These are phyloP conservation scores for Cicer bijugum DNA, from an alignment of 306 rosid genomes.

Conservation along the genomic window DNA sequence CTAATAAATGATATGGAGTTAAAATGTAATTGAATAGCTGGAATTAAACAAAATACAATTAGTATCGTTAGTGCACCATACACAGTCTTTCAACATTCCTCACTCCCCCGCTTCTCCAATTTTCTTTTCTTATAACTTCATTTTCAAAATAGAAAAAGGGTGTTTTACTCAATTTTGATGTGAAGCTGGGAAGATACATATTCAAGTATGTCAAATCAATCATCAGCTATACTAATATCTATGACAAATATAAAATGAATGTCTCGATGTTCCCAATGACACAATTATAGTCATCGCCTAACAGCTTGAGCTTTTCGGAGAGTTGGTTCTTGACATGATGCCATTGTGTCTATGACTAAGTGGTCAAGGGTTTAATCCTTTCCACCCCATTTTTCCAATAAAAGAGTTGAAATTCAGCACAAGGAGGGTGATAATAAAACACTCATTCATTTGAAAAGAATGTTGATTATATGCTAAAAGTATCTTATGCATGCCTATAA, in stretches of 20 bases:
- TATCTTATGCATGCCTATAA: slow-evolving; percentile 19
- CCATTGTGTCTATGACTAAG: background rate
- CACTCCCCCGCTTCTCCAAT: background rate
- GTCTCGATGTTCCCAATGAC: background rate
- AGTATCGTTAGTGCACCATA: background rate
- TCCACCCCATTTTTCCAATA: background rate
- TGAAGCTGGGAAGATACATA: too few relatives aligned
- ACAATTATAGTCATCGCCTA: too few relatives aligned
- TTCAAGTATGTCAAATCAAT: too few relatives aligned
- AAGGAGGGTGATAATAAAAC: slow-evolving; percentile 18
- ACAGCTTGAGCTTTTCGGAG: background rate
- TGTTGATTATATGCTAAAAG: background rate
- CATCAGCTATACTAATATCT: too few relatives aligned
- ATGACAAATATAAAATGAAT: too few relatives aligned
- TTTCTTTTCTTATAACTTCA: background rate
- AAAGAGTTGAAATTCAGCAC: background rate
- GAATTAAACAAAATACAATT: background rate
- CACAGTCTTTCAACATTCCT: slow-evolving; percentile 13
- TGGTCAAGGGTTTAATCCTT: background rate
- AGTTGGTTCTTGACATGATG: background rate
- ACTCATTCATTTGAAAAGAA: background rate
- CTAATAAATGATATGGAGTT: background rate
- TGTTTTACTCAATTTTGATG: background rate
- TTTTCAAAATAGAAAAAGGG: background rate
- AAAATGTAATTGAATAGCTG: background rate